Conservation (phyloP, 768 basidiomycete species). For the Clitopilus hobsonii region DNA sequence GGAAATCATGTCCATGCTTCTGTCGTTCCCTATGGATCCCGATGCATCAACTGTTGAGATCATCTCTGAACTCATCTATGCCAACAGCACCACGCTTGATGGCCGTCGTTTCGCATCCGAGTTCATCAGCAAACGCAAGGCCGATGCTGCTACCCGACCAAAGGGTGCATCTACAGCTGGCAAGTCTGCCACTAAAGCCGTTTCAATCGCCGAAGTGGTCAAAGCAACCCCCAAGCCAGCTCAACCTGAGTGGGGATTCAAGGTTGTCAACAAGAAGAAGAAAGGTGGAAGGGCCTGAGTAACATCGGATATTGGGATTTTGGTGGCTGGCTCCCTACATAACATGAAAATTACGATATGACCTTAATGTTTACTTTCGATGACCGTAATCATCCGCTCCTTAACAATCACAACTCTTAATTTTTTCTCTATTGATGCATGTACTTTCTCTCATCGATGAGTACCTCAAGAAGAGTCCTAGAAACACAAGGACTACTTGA, state of each 20-base stretch:
- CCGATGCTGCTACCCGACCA: conserved; percentile 58
- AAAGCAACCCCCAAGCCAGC: conserved; percentile 78
- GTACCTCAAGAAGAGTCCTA: no score
- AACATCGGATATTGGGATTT: not conserved
- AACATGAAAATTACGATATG: not conserved
- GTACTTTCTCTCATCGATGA: no score
- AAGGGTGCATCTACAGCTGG: conserved; percentile 34
- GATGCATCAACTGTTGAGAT: conserved; percentile 81
- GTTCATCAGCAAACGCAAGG: conserved; percentile 82
- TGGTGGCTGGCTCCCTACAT: not conserved
- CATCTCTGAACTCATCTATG: conserved; percentile 93
- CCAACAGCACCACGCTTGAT: conserved; percentile 91
- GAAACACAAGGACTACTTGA: no score
- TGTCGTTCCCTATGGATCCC: conserved; percentile 90
- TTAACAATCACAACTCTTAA: not conserved
- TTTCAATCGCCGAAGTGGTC: conserved; percentile 86
- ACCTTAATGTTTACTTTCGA: conserved; percentile 1
- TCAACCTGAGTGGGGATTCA: conserved; percentile 83
- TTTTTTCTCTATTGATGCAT: no score
- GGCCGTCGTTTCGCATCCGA: conserved; percentile 93
- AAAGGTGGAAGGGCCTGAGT: conserved; percentile 59
- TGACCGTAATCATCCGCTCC: not conserved
- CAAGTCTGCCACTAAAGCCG: conserved; percentile 42
- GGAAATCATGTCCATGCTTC: conserved; percentile 92
- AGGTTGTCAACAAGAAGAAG: conserved; percentile 95